phyloP scores from a whole-genome alignment of 2,329 filamentous ascomycete genomes.

The Pyricularia sp. region DNA sequence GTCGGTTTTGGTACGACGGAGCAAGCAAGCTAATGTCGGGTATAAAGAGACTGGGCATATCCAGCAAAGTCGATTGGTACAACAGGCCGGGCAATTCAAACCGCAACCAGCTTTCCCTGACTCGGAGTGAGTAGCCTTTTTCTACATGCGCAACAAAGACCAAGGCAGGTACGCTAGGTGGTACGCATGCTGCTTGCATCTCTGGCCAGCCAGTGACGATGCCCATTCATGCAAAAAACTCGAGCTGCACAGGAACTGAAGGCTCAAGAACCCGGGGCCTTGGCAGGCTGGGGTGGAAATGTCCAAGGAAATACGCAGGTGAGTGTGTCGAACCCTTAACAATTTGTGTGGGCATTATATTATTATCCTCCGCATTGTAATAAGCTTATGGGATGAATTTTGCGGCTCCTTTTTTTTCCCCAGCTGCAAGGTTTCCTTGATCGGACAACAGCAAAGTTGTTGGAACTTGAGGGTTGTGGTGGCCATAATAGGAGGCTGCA shows the following conservation, averaged over 20 bases:
- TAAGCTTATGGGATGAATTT: neutral
- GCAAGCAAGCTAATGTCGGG: neutral
- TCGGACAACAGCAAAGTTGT: neutral
- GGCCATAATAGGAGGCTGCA: neutral
- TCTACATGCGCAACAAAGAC: neutral
- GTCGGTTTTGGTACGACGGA: neutral
- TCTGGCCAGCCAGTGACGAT: neutral
- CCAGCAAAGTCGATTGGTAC: neutral
- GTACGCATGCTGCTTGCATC: neutral
- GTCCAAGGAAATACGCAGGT: neutral
- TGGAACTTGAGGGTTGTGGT: neutral
- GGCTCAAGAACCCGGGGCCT: neutral
- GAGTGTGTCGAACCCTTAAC: neutral
- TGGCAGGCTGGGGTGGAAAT: neutral
- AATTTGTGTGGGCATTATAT: neutral
- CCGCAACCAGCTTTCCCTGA: neutral
- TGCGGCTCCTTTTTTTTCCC: neutral
- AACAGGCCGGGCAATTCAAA: neutral
- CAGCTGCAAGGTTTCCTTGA: neutral
- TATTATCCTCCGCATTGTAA: neutral
- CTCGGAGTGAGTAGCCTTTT: neutral
- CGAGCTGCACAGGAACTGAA: neutral
- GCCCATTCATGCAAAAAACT: neutral
- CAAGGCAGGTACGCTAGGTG: neutral
- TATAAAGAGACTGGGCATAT: neutral